Evolutionary conservation across 1,284 basidiomycete species (phyloP), one percentile per base, ranked within the genome.

Genomic region (Sporisorium sorghi): DNA sequence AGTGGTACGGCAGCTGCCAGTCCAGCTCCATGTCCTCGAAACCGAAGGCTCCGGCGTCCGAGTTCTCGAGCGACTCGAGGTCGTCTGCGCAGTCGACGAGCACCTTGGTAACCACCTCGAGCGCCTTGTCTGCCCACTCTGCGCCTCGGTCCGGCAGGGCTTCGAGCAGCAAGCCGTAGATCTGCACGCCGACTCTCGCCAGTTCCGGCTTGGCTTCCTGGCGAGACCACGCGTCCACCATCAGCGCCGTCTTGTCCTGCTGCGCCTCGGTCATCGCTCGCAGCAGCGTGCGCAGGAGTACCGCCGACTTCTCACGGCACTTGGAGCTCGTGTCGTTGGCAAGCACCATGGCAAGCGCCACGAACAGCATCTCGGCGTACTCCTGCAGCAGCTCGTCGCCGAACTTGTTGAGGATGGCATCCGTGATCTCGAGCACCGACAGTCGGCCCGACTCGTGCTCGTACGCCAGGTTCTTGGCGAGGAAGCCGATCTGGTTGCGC

Each of bases 401-500:
- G 83, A 99, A 97, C 86, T 99, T 99, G 78, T 87, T 81, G 51
- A 98, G 86, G 52, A 97, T 87, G 2, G 93, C 93, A 21, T 89
- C 87, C 15, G 98, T 88, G 1, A 99, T 87, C 84, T 97, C 95
- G 88, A 99, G 90, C 23, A 97, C 93, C 19, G 94, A 97, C 55
- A 90, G 88, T 40, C 97, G 89, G 0, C 97, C 97, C 57, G 90
- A 92, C 81, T 98, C 94, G 84, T 93, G 90, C 30, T 91, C 89
- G 85, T 98, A 99, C 5, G 93, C 91, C 26, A 98, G 86, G 83
- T 99, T 99, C 84, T 93, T 93, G 24, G 94, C 93, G 26, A 99
- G 88, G 87, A 97, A 97, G 0, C 91, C 89, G 88, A 99, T 92
- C 78, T 93, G 93, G 53, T 90, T 91, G 68, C 90, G 90, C 12